Conservation (phyloP, 805 yeast genomes). For the Wickerhamia fluorescens region DNA sequence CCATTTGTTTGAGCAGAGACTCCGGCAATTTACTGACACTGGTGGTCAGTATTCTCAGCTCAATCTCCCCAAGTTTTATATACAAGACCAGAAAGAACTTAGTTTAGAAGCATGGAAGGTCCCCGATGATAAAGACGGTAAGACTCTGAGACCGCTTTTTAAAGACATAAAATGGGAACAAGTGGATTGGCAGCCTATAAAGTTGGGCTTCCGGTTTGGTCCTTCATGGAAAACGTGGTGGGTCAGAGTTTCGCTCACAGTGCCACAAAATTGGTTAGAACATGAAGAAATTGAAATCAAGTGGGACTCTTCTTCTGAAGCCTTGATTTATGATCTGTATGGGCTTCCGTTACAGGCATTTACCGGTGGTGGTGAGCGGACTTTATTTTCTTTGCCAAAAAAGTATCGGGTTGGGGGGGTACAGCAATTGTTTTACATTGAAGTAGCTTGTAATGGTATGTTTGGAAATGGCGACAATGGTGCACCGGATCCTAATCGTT, state of each 20-base stretch:
- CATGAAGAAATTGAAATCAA: conserved; percentile 55
- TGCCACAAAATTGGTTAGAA: conserved; percentile 55
- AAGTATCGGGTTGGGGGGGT: conserved; percentile 44
- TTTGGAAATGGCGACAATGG: conserved; percentile 64
- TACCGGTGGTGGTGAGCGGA: conserved; percentile 79
- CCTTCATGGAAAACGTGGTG: conserved; percentile 98
- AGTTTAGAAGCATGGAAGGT: conserved; percentile 62
- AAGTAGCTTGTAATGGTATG: conserved; percentile 92
- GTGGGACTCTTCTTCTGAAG: conserved; percentile 87
- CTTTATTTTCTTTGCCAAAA: conserved; percentile 51
- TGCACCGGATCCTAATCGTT: conserved; percentile 68
- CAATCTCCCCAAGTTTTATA: conserved; percentile 79
- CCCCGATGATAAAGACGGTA: conserved; percentile 43
- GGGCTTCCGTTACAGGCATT: conserved; percentile 79
- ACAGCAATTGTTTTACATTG: conserved; percentile 64
- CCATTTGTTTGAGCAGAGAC: conserved; percentile 60
- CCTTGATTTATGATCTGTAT: conserved; percentile 58
- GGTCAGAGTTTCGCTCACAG: conserved; percentile 64
- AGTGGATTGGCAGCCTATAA: conserved; percentile 47
- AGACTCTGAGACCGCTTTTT: conserved; percentile 56
- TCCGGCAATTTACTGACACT: conserved; percentile 64
- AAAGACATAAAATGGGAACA: conserved; percentile 44
- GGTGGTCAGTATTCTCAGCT: conserved; percentile 70
- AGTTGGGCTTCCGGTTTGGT: conserved; percentile 72
- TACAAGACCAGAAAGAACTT: conserved; percentile 46